Evolutionary conservation across 1,139 yeast species (phyloP).

Genomic region (Taphrina populina): DNA sequence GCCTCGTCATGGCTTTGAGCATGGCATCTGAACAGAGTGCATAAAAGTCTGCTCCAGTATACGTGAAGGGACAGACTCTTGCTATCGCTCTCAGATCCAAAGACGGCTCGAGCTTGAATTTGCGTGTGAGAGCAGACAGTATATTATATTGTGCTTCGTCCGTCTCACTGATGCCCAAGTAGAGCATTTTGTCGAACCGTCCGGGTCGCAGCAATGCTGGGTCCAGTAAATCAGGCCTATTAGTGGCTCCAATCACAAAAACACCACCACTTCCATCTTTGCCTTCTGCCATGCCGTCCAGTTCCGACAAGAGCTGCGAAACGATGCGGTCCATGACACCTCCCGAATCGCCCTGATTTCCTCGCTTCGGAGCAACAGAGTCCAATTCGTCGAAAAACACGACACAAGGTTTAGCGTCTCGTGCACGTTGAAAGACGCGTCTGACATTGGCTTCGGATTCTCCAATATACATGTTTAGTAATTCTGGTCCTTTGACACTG

Average conservation of each 20-base stretch:
- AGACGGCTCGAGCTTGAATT: slow-evolving; percentile 60
- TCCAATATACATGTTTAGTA: slow-evolving; percentile 95
- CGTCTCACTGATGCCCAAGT: slow-evolving; percentile 88
- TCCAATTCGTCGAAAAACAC: slow-evolving; percentile 96
- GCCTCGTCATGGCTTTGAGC: slow-evolving; percentile 91
- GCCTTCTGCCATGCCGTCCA: slow-evolving; percentile 92
- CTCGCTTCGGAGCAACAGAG: slow-evolving; percentile 96
- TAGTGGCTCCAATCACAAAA: slow-evolving; percentile 96
- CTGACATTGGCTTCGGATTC: slow-evolving; percentile 97
- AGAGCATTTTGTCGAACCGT: slow-evolving; percentile 89
- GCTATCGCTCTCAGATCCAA: slow-evolving; percentile 67
- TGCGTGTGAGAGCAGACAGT: slow-evolving; percentile 82
- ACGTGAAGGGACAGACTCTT: slow-evolving; percentile 74
- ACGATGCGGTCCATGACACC: slow-evolving; percentile 70
- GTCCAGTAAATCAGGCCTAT: slow-evolving; percentile 89
- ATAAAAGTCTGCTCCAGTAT: slow-evolving; percentile 96
- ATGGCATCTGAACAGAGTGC: slow-evolving; percentile 93
- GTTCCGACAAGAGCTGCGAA: slow-evolving; percentile 86
- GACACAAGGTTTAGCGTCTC: slow-evolving; percentile 97
- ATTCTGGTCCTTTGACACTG: slow-evolving; percentile 89
- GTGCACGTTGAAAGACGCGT: slow-evolving; percentile 84
- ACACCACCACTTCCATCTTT: slow-evolving; percentile 75
- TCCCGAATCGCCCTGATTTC: slow-evolving; percentile 97
- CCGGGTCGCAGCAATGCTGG: slow-evolving; percentile 95
- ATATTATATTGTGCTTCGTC: slow-evolving; percentile 84